phyloP scores from a whole-genome alignment of 305 asterid species.

The Petunia hybrid region DNA sequence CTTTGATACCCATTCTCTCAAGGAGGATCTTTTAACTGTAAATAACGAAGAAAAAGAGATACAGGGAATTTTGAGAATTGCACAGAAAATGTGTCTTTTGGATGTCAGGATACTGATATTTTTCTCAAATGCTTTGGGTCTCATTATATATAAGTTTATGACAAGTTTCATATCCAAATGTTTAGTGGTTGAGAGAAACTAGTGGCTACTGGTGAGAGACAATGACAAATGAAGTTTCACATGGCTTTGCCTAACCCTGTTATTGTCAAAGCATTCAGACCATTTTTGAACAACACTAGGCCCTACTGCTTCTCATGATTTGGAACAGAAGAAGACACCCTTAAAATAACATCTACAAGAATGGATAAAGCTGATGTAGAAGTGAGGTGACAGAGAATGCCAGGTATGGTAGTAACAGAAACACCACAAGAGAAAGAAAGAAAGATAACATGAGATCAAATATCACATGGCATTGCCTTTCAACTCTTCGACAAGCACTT shows the following conservation, averaged over 20 bases:
- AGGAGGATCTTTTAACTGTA: background rate
- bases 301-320: background rate
- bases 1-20: background rate
- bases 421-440: background rate
- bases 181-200: background rate
- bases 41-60: background rate
- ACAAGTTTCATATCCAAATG: background rate
- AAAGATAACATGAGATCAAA: background rate
- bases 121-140: too few species aligned
- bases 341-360: background rate
- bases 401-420: background rate
- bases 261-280: background rate
- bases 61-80: background rate
- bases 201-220: constrained; percentile 15
- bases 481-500: background rate
- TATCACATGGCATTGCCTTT: background rate
- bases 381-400: background rate
- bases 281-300: background rate
- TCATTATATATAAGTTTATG: background rate
- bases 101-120: background rate
- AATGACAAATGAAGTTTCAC: background rate
- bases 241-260: background rate
- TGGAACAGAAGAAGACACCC: background rate
- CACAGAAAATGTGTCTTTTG: background rate
- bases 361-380: background rate